phyloP scores from a whole-genome alignment of 257 asterid species.

The Schizonepeta tenuifolia region DNA sequence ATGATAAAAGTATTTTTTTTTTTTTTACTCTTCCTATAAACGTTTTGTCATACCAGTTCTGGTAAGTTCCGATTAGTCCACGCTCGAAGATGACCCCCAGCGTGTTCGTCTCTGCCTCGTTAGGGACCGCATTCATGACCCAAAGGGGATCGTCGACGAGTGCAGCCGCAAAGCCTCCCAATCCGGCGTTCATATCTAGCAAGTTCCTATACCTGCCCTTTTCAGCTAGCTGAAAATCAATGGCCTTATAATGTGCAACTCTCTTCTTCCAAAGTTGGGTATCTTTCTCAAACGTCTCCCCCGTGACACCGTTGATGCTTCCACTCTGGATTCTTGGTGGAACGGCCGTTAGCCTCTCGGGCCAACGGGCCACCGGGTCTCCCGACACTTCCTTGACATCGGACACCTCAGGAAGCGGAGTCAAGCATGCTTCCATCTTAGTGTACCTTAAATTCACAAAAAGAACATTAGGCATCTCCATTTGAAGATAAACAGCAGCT shows the following conservation, averaged over 20 bases:
- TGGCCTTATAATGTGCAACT: conserved; percentile 64
- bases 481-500: background rate
- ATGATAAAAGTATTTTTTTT: background rate
- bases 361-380: conserved; percentile 75
- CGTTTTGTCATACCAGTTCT: conserved; percentile 60
- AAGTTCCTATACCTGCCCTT: conserved; percentile 79
- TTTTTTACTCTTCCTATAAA: background rate
- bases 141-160: conserved; percentile 77
- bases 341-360: conserved; percentile 65
- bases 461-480: background rate
- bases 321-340: conserved; percentile 80
- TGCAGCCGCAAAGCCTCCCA: conserved; percentile 97
- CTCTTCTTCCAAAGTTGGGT: conserved; percentile 71
- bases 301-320: conserved; percentile 58
- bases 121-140: conserved; percentile 87
- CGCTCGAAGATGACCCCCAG: conserved; percentile 89
- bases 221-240: conserved; percentile 79
- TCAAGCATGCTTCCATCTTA: conserved; percentile 81
- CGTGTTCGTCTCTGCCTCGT: conserved; percentile 54
- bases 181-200: conserved; percentile 85
- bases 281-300: conserved; percentile 50
- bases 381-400: conserved; percentile 66
- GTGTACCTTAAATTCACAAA: conserved; percentile 58
- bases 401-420: conserved; percentile 83
- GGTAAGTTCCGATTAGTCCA: conserved; percentile 88